Evolutionary conservation across 805 yeast species (phyloP).

Genomic region (Barnettozyma sucrosica): DNA sequence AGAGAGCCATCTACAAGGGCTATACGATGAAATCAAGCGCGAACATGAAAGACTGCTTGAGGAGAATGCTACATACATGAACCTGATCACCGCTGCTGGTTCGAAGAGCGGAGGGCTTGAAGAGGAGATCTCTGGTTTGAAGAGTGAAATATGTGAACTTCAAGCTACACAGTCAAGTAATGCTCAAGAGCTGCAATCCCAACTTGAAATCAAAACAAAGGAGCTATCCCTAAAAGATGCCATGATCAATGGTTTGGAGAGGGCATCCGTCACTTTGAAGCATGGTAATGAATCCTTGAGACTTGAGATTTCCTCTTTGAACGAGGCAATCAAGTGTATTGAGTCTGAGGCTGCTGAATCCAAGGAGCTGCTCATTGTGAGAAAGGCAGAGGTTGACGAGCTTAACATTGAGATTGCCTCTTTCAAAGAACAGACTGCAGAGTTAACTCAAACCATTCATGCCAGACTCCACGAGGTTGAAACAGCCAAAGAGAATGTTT

Average conservation of each 20-base stretch:
- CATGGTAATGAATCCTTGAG: constrained; percentile 1
- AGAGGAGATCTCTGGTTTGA: neutral
- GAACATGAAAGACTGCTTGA: neutral
- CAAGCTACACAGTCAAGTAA: neutral
- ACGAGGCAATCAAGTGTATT: neutral
- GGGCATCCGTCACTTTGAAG: constrained; percentile 5
- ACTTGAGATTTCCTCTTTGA: neutral
- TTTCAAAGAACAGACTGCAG: constrained; percentile 3
- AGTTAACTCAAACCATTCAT: neutral
- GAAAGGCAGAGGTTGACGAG: constrained; percentile 27
- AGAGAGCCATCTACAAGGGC: neutral
- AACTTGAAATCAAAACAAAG: constrained; percentile 1
- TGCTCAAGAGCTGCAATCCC: neutral
- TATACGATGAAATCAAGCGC: neutral
- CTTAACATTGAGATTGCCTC: constrained; percentile 17
- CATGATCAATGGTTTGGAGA: constrained; percentile 5
- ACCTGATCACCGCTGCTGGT: neutral
- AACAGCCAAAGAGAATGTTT: constrained; percentile 7
- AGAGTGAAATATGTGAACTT: neutral
- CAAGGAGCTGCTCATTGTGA: constrained; percentile 17
- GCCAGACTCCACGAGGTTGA: constrained; percentile 10
- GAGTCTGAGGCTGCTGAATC: constrained; percentile 6
- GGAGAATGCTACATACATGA: neutral
- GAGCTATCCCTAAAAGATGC: constrained; percentile 6
- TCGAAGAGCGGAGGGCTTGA: neutral